Conservation (phyloP, 768 basidiomycete species). For the Termitomyces sp. region DNA sequence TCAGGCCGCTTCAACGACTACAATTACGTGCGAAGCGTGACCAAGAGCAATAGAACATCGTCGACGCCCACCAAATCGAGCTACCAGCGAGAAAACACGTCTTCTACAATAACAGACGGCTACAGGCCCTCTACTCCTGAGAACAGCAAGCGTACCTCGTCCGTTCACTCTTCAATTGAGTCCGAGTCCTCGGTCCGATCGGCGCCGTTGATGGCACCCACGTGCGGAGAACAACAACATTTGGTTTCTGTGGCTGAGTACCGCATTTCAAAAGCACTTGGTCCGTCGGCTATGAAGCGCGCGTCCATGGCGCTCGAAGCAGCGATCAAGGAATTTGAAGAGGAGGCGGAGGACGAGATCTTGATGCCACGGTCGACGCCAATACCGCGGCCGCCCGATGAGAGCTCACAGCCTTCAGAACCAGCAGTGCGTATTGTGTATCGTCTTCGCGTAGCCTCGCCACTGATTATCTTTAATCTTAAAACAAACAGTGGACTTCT, state of each 20-base stretch:
- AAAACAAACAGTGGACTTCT: constrained; percentile 22
- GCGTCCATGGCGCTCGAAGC: constrained; percentile 72
- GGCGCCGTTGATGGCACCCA: constrained; percentile 33
- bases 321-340: constrained; percentile 75
- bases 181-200: constrained; percentile 33
- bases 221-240: constrained; percentile 30
- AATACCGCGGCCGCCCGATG: constrained; percentile 33
- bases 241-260: constrained; percentile 35
- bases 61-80: constrained; percentile 44
- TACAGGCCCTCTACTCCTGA: constrained; percentile 56
- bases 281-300: constrained; percentile 47
- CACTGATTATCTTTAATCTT: constrained; percentile 7
- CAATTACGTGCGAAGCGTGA: constrained; percentile 55
- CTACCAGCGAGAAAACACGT: constrained; percentile 25
- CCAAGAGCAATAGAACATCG: constrained; percentile 36
- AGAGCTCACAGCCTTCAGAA: constrained; percentile 21
- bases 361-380: constrained; percentile 63
- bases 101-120: constrained; percentile 39
- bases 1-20: constrained; percentile 78
- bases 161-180: constrained; percentile 37
- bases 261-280: constrained; percentile 44
- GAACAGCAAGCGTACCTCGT: constrained; percentile 28
- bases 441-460: not conserved
- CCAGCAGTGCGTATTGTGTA: constrained; percentile 22
- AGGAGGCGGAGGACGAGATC: constrained; percentile 71